Evolutionary conservation across 495 filamentous ascomycete species (phyloP).

Genomic region (Lophiostoma macrostomum): DNA sequence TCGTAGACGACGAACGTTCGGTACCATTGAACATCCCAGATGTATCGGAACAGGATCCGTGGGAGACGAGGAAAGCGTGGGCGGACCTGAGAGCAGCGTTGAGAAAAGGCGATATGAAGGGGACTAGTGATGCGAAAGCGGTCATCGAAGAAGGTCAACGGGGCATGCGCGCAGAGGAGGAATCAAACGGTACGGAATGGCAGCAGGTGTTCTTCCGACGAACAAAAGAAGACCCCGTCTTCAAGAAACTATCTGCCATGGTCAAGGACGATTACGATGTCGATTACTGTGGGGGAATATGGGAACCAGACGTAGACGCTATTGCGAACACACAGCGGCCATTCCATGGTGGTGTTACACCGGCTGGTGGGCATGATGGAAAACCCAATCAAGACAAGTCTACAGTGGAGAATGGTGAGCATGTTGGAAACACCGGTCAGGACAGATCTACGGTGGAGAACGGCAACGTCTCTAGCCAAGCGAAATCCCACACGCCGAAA

Average conservation of each 20-base stretch:
- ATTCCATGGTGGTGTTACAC: conserved; percentile 13
- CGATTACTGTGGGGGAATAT: conserved; percentile 11
- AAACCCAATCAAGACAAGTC: too few species aligned
- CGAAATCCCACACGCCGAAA: too few species aligned
- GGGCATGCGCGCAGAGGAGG: conserved; percentile 17
- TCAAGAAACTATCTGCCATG: conserved; percentile 12
- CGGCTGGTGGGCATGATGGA: too few species aligned
- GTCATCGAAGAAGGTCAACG: conserved; percentile 24
- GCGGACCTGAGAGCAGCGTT: not conserved
- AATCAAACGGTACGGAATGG: conserved; percentile 6
- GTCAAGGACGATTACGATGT: not conserved
- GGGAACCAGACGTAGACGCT: conserved; percentile 17
- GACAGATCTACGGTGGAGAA: too few species aligned
- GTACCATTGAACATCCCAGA: conserved; percentile 36
- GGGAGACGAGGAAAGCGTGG: not conserved
- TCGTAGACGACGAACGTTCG: not conserved
- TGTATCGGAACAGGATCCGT: not conserved
- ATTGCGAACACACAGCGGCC: conserved; percentile 5
- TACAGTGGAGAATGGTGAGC: too few species aligned
- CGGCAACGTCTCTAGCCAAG: too few species aligned
- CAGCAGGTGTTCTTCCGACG: conserved; percentile 16
- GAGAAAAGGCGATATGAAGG: conserved; percentile 23
- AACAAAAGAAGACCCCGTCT: not conserved
- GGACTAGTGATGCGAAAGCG: conserved; percentile 9
- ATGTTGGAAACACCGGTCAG: too few species aligned